Evolutionary conservation across 208 protist genomes (phyloP).

Genomic region (Wallacemonas sp.): DNA sequence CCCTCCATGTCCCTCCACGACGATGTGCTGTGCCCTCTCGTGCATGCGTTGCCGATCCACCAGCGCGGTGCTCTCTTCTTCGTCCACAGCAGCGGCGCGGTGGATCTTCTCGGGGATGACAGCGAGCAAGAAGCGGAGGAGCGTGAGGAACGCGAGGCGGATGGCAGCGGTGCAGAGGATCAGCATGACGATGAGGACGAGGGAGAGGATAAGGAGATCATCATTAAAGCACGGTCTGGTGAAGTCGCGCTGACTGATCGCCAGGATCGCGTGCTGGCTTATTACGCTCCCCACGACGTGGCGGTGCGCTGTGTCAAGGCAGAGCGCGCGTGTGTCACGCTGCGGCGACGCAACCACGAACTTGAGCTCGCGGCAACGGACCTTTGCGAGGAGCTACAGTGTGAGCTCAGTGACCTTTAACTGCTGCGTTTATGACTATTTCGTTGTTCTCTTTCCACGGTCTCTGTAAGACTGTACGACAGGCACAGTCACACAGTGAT

Average conservation of each 20-base stretch:
- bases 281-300: conserved; percentile 27
- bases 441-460: too few relatives aligned
- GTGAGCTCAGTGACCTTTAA: conserved; percentile 39
- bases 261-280: not conserved
- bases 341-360: conserved; percentile 22
- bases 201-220: conserved; percentile 7
- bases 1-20: conserved; percentile 50
- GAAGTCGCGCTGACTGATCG: conserved; percentile 5
- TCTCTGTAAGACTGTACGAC: too few relatives aligned
- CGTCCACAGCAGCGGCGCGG: conserved; percentile 37
- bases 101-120: conserved; percentile 31
- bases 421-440: too few relatives aligned
- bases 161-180: not conserved
- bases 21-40: conserved; percentile 33
- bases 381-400: conserved; percentile 51
- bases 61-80: conserved; percentile 33
- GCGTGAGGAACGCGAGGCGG: conserved; percentile 7
- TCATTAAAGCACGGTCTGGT: not conserved
- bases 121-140: conserved; percentile 7
- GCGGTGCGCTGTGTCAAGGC: conserved; percentile 29
- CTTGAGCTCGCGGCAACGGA: conserved; percentile 32
- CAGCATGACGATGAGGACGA: conserved; percentile 18
- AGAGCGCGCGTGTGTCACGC: conserved; percentile 17
- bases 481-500: too few relatives aligned
- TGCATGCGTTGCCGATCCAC: conserved; percentile 25